A percentile compares a stretch with the other conserved stretches of the same genome.
Conservation (phyloP, 2,329 filamentous ascomycete species). For the Neonectria ditissima region DNA sequence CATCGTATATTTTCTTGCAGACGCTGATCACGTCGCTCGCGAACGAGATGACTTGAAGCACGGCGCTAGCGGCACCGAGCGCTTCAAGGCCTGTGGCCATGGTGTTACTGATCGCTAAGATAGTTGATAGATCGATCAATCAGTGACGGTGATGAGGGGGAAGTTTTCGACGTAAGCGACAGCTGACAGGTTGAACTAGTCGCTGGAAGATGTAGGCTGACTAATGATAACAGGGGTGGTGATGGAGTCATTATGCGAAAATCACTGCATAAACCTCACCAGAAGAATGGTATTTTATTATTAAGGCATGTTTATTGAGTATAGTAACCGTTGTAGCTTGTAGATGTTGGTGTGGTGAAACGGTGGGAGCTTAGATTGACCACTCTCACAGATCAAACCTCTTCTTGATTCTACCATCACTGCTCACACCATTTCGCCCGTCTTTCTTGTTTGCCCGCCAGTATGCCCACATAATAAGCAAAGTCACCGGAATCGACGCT, state of each 20-base stretch:
- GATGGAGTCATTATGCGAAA: too few species aligned
- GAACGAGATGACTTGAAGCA: conserved; percentile 29
- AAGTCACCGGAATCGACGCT: conserved; percentile 30
- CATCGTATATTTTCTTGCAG: conserved; percentile 23
- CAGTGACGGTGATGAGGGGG: not conserved
- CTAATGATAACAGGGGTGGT: not conserved
- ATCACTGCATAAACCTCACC: too few species aligned
- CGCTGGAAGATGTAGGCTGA: not conserved
- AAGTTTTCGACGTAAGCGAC: not conserved
- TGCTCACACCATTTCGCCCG: not conserved
- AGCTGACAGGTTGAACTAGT: not conserved
- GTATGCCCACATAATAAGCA: conserved; percentile 39
- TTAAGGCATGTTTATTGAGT: too few species aligned
- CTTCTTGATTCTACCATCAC: not conserved
- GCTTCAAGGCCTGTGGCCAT: conserved; percentile 16
- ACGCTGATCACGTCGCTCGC: not conserved
- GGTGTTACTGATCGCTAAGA: not conserved
- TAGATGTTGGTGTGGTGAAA: too few species aligned
- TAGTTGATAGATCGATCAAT: not conserved
- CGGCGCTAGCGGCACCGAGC: conserved; percentile 28
- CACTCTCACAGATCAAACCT: conserved; percentile 13
- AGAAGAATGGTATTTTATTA: too few species aligned
- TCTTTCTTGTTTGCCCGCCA: conserved; percentile 37
- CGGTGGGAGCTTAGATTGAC: too few species aligned
- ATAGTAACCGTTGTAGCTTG: too few species aligned